Conservation (phyloP, 2,329 filamentous ascomycete species). For the Neonectria magnoliae region DNA sequence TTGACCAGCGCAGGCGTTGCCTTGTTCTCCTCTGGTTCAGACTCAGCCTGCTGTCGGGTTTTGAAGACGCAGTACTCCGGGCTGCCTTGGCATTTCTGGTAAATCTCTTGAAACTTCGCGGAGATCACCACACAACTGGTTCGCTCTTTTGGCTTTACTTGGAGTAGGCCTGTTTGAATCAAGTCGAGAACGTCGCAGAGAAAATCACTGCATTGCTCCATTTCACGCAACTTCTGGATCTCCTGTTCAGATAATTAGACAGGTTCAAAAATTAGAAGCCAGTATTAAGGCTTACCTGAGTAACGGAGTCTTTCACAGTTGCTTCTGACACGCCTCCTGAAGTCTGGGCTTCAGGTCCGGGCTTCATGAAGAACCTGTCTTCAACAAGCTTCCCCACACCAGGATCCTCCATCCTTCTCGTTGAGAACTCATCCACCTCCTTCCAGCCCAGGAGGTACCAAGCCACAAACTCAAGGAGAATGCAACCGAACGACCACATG, state of each 20-base stretch:
- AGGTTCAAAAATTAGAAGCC: neutral
- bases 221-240: neutral
- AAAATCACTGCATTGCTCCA: conserved; percentile 13
- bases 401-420: neutral
- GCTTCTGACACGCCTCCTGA: neutral
- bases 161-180: neutral
- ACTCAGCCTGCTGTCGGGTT: neutral
- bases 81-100: neutral
- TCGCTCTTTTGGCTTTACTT: neutral
- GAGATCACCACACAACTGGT: neutral
- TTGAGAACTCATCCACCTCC: neutral
- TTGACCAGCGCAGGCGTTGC: neutral
- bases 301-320: neutral
- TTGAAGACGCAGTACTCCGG: neutral
- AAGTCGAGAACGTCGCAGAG: conserved; percentile 15
- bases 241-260: neutral
- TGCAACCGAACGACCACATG: conserved; percentile 31
- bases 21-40: neutral
- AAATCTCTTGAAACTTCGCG: neutral
- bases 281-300: neutral
- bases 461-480: conserved; percentile 27
- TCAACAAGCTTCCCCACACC: neutral
- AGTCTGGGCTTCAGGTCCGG: no score
- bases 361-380: neutral
- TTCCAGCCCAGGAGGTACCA: conserved; percentile 22